Conservation (phyloP, 2,329 filamentous ascomycete genomes). For the Parafenestella ontariensis region DNA sequence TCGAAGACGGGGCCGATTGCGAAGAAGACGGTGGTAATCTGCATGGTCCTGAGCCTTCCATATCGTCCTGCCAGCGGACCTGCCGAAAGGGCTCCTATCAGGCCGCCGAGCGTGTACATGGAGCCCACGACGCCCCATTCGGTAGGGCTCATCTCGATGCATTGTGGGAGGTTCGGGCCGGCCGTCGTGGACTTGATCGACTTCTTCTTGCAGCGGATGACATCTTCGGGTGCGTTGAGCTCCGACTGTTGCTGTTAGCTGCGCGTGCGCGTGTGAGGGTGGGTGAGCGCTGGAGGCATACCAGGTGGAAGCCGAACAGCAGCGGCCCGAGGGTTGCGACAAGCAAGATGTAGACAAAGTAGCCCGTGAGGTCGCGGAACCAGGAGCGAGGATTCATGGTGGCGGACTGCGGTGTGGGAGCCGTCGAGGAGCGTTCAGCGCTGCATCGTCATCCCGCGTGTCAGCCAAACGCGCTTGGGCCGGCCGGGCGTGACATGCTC, state of each 20-base stretch:
- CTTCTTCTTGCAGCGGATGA: conserved; percentile 82
- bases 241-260: conserved; percentile 70
- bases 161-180: conserved; percentile 66
- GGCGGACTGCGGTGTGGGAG: conserved; percentile 16
- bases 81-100: conserved; percentile 80
- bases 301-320: conserved; percentile 93
- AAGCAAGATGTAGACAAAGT: conserved; percentile 77
- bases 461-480: conserved; percentile 6
- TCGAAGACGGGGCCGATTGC: conserved; percentile 77
- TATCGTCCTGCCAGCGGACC: conserved; percentile 79
- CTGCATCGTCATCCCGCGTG: conserved; percentile 19
- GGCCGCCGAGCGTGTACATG: conserved; percentile 87
- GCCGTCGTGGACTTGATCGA: conserved; percentile 52
- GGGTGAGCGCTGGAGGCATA: conserved; percentile 53
- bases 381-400: conserved; percentile 49
- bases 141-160: conserved; percentile 84
- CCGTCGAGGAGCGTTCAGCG: no score
- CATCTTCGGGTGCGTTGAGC: conserved; percentile 92
- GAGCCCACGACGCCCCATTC: conserved; percentile 88
- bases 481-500: not conserved
- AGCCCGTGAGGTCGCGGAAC: conserved; percentile 68
- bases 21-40: conserved; percentile 78
- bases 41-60: conserved; percentile 79
- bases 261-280: not conserved
- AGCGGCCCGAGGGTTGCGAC: conserved; percentile 85